Evolutionary conservation across 2,329 filamentous ascomycete species (phyloP).

Genomic region (Alternaria viburni): DNA sequence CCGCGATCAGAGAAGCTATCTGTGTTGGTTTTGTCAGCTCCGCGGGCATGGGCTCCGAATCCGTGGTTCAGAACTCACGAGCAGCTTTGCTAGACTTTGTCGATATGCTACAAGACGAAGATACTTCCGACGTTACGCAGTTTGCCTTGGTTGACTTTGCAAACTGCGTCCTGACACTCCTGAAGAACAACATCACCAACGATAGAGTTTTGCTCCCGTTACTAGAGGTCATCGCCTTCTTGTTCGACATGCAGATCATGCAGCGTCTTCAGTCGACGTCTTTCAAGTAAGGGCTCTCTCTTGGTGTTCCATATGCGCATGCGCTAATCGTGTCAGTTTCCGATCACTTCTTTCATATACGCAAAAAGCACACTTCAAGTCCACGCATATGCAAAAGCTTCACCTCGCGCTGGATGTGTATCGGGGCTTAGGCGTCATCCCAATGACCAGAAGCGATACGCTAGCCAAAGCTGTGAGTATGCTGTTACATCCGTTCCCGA

Average conservation of each 20-base stretch:
- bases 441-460: conserved; percentile 61
- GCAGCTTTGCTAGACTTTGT: conserved; percentile 64
- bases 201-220: conserved; percentile 78
- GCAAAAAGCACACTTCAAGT: conserved; percentile 83
- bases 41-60: conserved; percentile 78
- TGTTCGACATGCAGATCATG: conserved; percentile 59
- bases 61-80: conserved; percentile 72
- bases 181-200: conserved; percentile 49
- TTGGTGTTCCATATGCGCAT: background rate
- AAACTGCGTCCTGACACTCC: conserved; percentile 34
- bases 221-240: conserved; percentile 77
- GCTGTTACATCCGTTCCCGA: conserved; percentile 82
- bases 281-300: conserved; percentile 61
- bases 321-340: conserved; percentile 45
- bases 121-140: background rate
- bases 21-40: conserved; percentile 74
- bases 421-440: conserved; percentile 67
- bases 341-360: conserved; percentile 71
- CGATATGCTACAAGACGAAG: conserved; percentile 26
- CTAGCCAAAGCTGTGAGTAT: conserved; percentile 74
- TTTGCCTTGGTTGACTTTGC: conserved; percentile 35
- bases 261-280: conserved; percentile 44
- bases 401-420: conserved; percentile 83
- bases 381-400: conserved; percentile 80
- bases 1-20: conserved; percentile 51